phyloP scores from a whole-genome alignment of 495 filamentous ascomycete genomes.

The Penicillium atrosanguineum region DNA sequence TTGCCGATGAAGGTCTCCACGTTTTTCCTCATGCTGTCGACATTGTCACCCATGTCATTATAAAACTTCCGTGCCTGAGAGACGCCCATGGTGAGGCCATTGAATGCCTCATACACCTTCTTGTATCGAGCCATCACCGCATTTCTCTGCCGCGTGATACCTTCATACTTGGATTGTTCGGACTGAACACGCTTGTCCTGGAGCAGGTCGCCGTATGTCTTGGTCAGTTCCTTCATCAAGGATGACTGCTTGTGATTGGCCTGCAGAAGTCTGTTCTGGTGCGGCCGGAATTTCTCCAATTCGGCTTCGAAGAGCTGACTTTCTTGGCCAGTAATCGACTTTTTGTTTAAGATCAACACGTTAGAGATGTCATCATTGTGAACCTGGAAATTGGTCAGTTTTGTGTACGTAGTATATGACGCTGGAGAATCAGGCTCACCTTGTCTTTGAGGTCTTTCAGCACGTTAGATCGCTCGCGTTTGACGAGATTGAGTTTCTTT shows the following conservation, averaged over 20 bases:
- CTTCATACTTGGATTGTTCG: slow-evolving; percentile 92
- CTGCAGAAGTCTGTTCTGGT: slow-evolving; percentile 86
- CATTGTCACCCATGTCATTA: slow-evolving; percentile 90
- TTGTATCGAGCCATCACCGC: slow-evolving; percentile 84
- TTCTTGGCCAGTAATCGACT: slow-evolving; percentile 80
- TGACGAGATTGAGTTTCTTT: slow-evolving; percentile 87
- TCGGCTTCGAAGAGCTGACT: slow-evolving; percentile 88
- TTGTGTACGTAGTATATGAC: neutral
- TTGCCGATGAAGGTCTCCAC: slow-evolving; percentile 97
- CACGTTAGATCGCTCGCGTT: slow-evolving; percentile 84
- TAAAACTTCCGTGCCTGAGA: slow-evolving; percentile 89
- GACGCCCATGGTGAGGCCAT: slow-evolving; percentile 83
- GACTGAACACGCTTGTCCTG: slow-evolving; percentile 92
- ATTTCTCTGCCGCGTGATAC: slow-evolving; percentile 76
- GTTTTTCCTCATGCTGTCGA: slow-evolving; percentile 92
- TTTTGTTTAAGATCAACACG: slow-evolving; percentile 95
- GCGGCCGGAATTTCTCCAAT: slow-evolving; percentile 92
- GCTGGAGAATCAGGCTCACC: slow-evolving; percentile 42
- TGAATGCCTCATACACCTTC: slow-evolving; percentile 87
- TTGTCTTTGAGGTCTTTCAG: slow-evolving; percentile 97
- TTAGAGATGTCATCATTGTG: slow-evolving; percentile 97
- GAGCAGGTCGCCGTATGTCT: slow-evolving; percentile 79
- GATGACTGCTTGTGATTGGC: slow-evolving; percentile 91
- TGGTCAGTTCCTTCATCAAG: slow-evolving; percentile 92
- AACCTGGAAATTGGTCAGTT: slow-evolving; percentile 52